Evolutionary conservation across 441 rosid genomes (phyloP), one percentile per base, ranked within the genome.

Genomic region (Omphalea diandra): DNA sequence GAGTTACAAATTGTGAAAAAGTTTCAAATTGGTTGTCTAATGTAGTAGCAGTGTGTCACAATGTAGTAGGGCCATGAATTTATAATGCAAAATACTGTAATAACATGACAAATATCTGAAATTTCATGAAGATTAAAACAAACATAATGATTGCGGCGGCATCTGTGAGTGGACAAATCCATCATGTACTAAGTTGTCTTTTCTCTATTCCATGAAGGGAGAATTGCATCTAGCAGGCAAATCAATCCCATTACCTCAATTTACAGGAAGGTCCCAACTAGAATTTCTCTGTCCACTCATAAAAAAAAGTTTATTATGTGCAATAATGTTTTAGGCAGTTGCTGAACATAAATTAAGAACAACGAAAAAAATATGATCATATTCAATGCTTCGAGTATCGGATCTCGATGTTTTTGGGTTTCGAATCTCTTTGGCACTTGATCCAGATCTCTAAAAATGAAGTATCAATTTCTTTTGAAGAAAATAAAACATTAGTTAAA

Each of bases 171-270:
- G 27, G 76, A 71, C 68, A 58, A 53, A 47, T 49, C 74, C 81
- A 66, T 27, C 65, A 69, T 72, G 75, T 67, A 72, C 3, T 14
- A 4, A 8, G 27, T 68, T 72, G 76, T 68, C 72, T 22, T 79
- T 40, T 72, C 22, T 27, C 33, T 12, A 58, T 8, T n/a, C 41
- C 63, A 41, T 68, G 10, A 8, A 18, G 24, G 43, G 67, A 12
- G 2, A 41, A 22, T 22, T 38, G 55, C 41, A 55, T n/a, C n/a
- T n/a, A n/a, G n/a, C n/a, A n/a, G n/a, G n/a, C n/a, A n/a, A n/a
- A n/a, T n/a, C n/a, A 43, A 14, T 3, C 14, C 17, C 3, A 40
- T 11, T 35, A n/a, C n/a, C n/a, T n/a, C n/a, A n/a, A n/a, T n/a
- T n/a, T n/a, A 62, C 7, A 3, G n/a, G n/a, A n/a, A 29, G 6